Conservation (phyloP, 805 yeast genomes). For the Candida easanensis region DNA sequence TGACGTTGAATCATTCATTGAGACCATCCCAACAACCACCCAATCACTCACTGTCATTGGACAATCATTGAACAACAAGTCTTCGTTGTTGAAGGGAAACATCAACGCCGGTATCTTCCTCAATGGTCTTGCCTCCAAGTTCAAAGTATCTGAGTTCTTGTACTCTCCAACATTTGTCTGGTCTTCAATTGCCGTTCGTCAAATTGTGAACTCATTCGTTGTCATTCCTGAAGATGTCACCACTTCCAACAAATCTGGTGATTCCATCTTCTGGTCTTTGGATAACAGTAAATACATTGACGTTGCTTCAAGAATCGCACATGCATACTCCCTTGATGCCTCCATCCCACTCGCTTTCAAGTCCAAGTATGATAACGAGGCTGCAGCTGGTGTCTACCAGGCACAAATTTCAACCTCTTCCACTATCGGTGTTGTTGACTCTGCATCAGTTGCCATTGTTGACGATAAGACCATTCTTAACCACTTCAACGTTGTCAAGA, state of each 20-base stretch:
- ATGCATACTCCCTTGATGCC: slow-evolving; percentile 63
- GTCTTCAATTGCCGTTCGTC: slow-evolving; percentile 52
- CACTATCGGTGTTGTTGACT: slow-evolving; percentile 40
- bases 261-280: slow-evolving; percentile 60
- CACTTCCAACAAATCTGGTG: slow-evolving; percentile 19
- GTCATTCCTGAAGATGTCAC: slow-evolving; percentile 26
- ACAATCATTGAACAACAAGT: slow-evolving; percentile 40
- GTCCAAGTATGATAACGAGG: slow-evolving; percentile 67
- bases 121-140: slow-evolving; percentile 28
- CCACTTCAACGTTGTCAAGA: slow-evolving; percentile 58
- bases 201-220: slow-evolving; percentile 44
- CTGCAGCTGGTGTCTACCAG: slow-evolving; percentile 73
- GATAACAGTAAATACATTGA: slow-evolving; percentile 57
- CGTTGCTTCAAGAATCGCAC: slow-evolving; percentile 64
- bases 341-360: slow-evolving; percentile 52
- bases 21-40: slow-evolving; percentile 54
- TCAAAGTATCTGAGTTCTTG: slow-evolving; percentile 49
- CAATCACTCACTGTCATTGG: slow-evolving; percentile 66
- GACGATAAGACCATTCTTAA: slow-evolving; percentile 56
- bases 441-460: slow-evolving; percentile 63
- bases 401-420: slow-evolving; percentile 41
- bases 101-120: slow-evolving; percentile 69
- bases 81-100: slow-evolving; percentile 59
- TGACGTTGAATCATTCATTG: slow-evolving; percentile 56
- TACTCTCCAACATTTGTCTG: slow-evolving; percentile 52